phyloP scores from a whole-genome alignment of 2,329 filamentous ascomycete genomes.

The Lachnellula subtilissima region DNA sequence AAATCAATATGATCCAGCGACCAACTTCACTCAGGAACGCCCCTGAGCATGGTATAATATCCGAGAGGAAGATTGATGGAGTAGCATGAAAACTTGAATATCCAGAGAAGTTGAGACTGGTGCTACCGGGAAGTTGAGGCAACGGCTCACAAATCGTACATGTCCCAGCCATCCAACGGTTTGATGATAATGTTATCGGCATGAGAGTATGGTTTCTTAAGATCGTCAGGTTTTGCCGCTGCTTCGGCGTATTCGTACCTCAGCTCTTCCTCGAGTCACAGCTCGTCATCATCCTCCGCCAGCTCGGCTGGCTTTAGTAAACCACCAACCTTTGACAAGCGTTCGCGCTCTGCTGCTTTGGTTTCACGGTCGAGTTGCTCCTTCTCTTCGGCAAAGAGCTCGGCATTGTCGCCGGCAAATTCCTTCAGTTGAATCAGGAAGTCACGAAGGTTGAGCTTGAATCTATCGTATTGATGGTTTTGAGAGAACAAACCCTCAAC shows the following conservation, averaged over 20 bases:
- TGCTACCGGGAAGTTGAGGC: background rate
- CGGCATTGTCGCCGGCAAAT: slow-evolving; percentile 91
- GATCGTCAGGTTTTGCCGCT: slow-evolving; percentile 9
- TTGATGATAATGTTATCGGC: slow-evolving; percentile 21
- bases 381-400: slow-evolving; percentile 89
- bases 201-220: slow-evolving; percentile 11
- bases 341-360: slow-evolving; percentile 83
- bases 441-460: slow-evolving; percentile 92
- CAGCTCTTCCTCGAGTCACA: slow-evolving; percentile 75
- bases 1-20: slow-evolving; percentile 21
- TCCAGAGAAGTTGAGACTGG: slow-evolving; percentile 20
- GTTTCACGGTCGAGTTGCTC: slow-evolving; percentile 85
- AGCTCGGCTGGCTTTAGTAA: slow-evolving; percentile 96
- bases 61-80: slow-evolving; percentile 10
- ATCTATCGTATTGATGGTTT: slow-evolving; percentile 86
- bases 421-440: slow-evolving; percentile 97
- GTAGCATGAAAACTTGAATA: slow-evolving; percentile 17
- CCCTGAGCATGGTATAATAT: slow-evolving; percentile 19
- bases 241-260: slow-evolving; percentile 47
- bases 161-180: slow-evolving; percentile 58
- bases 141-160: slow-evolving; percentile 52
- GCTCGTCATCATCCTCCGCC: slow-evolving; percentile 77
- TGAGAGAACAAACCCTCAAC: slow-evolving; percentile 83
- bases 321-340: slow-evolving; percentile 90
- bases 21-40: slow-evolving; percentile 22